phyloP scores from a whole-genome alignment of 2,329 filamentous ascomycete species.

The Sporothrix inflata region DNA sequence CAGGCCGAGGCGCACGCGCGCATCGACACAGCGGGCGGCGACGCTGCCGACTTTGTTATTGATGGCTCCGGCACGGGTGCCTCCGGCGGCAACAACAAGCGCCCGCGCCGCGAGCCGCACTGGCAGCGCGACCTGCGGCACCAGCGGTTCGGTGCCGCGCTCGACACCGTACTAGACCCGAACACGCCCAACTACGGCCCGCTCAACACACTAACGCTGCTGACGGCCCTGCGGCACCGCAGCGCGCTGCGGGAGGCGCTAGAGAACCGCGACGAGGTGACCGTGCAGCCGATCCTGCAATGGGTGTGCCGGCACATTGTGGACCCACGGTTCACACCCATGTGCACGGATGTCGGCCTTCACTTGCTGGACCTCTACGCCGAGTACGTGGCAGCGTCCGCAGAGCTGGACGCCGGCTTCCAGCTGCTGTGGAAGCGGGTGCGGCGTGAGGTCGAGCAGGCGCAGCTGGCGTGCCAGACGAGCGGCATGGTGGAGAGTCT shows the following conservation, averaged over 20 bases:
- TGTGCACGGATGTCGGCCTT: constrained; percentile 83
- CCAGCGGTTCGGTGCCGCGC: constrained; percentile 73
- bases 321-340: constrained; percentile 77
- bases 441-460: constrained; percentile 75
- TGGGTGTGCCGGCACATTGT: constrained; percentile 83
- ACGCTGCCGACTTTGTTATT: constrained; percentile 77
- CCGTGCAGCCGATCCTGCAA: constrained; percentile 77
- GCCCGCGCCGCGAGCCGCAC: constrained; percentile 61
- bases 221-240: constrained; percentile 84
- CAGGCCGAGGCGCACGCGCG: constrained; percentile 49
- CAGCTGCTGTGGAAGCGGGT: constrained; percentile 71
- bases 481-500: constrained; percentile 82
- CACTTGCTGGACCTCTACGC: constrained; percentile 86
- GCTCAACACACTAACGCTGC: constrained; percentile 70
- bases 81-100: constrained; percentile 52
- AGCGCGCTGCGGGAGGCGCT: constrained; percentile 82
- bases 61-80: constrained; percentile 43
- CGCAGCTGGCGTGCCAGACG: constrained; percentile 79
- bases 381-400: constrained; percentile 73
- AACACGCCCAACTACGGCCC: constrained; percentile 57
- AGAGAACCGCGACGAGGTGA: constrained; percentile 76
- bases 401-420: constrained; percentile 72
- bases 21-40: constrained; percentile 75
- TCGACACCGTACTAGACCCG: constrained; percentile 75
- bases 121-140: constrained; percentile 86